These are phyloP conservation scores for Pseudocercospora musae DNA, from an alignment of 2,329 filamentous ascomycete species.

Conservation along the genomic window DNA sequence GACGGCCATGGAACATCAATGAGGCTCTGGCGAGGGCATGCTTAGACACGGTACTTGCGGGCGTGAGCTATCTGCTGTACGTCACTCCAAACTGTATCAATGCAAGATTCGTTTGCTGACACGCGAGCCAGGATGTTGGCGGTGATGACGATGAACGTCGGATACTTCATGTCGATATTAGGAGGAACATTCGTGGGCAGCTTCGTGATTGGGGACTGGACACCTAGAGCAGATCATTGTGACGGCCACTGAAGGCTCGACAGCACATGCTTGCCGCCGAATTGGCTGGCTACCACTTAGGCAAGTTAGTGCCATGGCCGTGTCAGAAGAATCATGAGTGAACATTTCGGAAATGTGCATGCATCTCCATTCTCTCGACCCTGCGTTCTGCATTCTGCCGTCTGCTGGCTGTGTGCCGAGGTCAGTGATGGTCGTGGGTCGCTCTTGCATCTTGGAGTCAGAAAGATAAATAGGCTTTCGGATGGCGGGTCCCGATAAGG, in stretches of 20 bases:
- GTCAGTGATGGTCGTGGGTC: neutral
- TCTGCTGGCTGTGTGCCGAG: neutral
- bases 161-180: conserved; percentile 74
- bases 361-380: neutral
- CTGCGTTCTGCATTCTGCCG: neutral
- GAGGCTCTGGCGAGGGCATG: conserved; percentile 70
- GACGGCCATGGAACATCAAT: conserved; percentile 72
- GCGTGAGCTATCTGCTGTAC: conserved; percentile 78
- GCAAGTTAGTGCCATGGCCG: neutral
- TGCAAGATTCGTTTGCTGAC: neutral
- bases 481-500: neutral
- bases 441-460: no score
- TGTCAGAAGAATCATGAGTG: neutral
- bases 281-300: no score
- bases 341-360: neutral
- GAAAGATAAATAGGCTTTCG: no score
- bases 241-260: conserved; percentile 17
- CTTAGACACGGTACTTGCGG: conserved; percentile 66
- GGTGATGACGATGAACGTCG: conserved; percentile 83
- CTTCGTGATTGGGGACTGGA: conserved; percentile 30
- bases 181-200: conserved; percentile 72
- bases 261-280: no score
- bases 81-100: conserved; percentile 31
- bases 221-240: conserved; percentile 18
- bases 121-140: conserved; percentile 70